Conservation (phyloP, 345 rosid species). For the Citropsis articulata region DNA sequence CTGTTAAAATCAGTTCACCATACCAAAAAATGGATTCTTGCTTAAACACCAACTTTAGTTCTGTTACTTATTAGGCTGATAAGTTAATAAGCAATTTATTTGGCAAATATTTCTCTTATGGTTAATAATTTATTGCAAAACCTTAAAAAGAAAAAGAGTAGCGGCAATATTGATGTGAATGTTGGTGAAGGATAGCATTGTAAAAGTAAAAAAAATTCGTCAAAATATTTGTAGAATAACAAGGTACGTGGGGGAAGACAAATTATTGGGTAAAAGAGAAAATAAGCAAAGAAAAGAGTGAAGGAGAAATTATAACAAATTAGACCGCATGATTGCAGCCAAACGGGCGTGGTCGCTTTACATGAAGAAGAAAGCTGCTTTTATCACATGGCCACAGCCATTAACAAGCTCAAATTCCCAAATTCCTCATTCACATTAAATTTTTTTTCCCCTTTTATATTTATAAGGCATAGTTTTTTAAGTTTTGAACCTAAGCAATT, state of each 20-base stretch:
- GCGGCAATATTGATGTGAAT: neutral
- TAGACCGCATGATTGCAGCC: conserved; percentile 81
- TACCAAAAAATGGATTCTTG: too few species aligned
- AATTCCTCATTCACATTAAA: conserved; percentile 14
- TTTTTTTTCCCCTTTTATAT: neutral
- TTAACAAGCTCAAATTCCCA: conserved; percentile 23
- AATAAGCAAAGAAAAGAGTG: conserved; percentile 14
- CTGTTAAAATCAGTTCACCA: too few species aligned
- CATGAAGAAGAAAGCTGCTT: conserved; percentile 59
- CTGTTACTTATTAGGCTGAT: too few species aligned
- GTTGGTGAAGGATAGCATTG: conserved; percentile 1
- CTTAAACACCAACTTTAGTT: too few species aligned
- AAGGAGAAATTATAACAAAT: conserved; percentile 42
- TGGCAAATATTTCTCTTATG: too few species aligned
- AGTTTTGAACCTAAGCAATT: neutral
- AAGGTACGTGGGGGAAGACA: conserved; percentile 24
- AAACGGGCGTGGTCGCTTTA: conserved; percentile 93
- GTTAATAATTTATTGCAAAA: too few species aligned
- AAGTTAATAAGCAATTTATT: too few species aligned
- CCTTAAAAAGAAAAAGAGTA: too few species aligned
- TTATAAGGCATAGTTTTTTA: neutral
- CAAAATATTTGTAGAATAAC: conserved; percentile 17
- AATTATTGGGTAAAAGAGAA: neutral
- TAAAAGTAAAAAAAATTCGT: neutral
- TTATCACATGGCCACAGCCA: conserved; percentile 64